A percentile compares a stretch with the other conserved stretches of the same genome.
Evolutionary conservation across 345 rosid genomes (phyloP).

Genomic region (Arabidopsis suecica): DNA sequence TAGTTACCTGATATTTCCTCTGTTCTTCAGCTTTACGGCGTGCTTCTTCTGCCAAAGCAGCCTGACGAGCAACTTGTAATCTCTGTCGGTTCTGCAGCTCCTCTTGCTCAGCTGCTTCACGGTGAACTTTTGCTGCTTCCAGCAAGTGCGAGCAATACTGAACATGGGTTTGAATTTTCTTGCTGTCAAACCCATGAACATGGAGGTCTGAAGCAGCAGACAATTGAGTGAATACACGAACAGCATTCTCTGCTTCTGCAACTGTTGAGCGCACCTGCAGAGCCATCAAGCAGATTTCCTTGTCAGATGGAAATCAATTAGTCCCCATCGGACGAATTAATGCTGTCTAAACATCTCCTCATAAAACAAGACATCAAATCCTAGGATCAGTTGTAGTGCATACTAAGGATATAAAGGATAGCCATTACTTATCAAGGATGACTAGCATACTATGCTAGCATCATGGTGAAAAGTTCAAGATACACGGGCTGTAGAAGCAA

Average conservation of each 20-base stretch:
- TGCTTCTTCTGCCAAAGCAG: constrained; percentile 96
- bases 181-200: constrained; percentile 93
- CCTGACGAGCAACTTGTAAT: constrained; percentile 93
- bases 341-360: not conserved
- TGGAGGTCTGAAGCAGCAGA: constrained; percentile 94
- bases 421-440: constrained; percentile 4
- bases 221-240: constrained; percentile 80
- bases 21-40: constrained; percentile 98
- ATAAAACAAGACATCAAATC: constrained; percentile 14
- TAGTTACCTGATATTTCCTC: constrained; percentile 79
- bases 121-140: constrained; percentile 89
- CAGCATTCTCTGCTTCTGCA: constrained; percentile 95
- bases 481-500: constrained; percentile 24
- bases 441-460: constrained; percentile 11
- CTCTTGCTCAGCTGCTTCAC: constrained; percentile 93
- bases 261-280: constrained; percentile 91
- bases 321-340: not conserved
- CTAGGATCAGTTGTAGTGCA: constrained; percentile 12
- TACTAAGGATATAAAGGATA: constrained; percentile 21
- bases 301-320: constrained; percentile 29
- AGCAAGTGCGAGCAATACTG: constrained; percentile 96
- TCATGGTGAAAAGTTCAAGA: constrained; percentile 4
- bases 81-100: constrained; percentile 92
- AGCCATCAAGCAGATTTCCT: constrained; percentile 30
- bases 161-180: constrained; percentile 96